phyloP scores from a whole-genome alignment of 805 yeast genomes.

The Saturnispora dispora region DNA sequence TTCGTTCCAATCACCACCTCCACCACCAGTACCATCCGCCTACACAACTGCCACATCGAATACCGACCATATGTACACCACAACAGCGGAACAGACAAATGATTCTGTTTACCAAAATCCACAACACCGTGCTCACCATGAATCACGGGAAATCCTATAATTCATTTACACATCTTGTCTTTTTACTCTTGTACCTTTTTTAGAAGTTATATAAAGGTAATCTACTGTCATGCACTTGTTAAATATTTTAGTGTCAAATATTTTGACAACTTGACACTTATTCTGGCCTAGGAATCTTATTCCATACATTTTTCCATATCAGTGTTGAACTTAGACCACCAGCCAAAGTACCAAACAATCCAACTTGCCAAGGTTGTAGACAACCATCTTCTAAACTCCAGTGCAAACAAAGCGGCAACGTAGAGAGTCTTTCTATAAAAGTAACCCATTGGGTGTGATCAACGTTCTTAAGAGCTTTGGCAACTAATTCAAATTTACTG shows the following conservation, averaged over 20 bases:
- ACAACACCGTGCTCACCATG: not conserved
- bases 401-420: conserved; percentile 30
- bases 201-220: not conserved
- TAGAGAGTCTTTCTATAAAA: conserved; percentile 26
- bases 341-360: conserved; percentile 27
- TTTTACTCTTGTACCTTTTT: not conserved
- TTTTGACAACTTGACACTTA: not conserved
- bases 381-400: conserved; percentile 31
- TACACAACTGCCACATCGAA: not conserved
- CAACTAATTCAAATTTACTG: not conserved
- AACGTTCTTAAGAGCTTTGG: conserved; percentile 4
- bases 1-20: not conserved
- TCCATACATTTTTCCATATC: conserved; percentile 16
- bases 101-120: not conserved
- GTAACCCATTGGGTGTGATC: conserved; percentile 10
- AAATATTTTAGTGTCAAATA: too few relatives aligned
- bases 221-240: not conserved
- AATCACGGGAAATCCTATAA: conserved; percentile 3
- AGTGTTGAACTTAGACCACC: conserved; percentile 17
- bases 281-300: conserved; percentile 6
- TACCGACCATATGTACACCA: not conserved
- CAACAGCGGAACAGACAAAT: not conserved
- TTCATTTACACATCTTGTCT: not conserved
- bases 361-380: conserved; percentile 25
- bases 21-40: not conserved